A percentile compares a stretch with the other conserved stretches of the same genome.
Evolutionary conservation across 1,284 basidiomycete species (phyloP).

Genomic region (Cryptococcus wingfieldii): DNA sequence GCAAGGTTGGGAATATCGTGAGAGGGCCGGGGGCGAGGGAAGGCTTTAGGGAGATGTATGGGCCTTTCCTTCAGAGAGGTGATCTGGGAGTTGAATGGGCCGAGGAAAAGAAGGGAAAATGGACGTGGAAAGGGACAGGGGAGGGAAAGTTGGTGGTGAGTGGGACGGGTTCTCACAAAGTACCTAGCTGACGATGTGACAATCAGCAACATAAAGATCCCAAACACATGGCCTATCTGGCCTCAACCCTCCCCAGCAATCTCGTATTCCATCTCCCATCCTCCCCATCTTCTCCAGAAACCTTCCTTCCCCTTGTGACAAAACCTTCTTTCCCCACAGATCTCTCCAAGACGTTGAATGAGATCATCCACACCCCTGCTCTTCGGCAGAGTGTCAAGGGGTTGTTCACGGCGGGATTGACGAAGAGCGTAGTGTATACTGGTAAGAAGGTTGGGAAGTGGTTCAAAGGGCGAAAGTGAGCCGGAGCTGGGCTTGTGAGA

Average conservation of each 20-base stretch:
- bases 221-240: slow-evolving; percentile 63
- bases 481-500: background rate
- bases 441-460: slow-evolving; percentile 76
- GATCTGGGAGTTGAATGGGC: slow-evolving; percentile 51
- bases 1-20: slow-evolving; percentile 93
- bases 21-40: slow-evolving; percentile 61
- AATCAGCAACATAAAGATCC: slow-evolving; percentile 62
- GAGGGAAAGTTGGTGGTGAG: slow-evolving; percentile 19
- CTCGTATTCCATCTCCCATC: slow-evolving; percentile 41
- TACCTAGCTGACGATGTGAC: background rate
- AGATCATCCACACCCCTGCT: slow-evolving; percentile 76
- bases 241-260: slow-evolving; percentile 68
- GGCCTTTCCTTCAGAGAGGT: slow-evolving; percentile 59
- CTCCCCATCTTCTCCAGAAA: background rate
- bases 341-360: slow-evolving; percentile 62
- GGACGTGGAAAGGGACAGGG: slow-evolving; percentile 19
- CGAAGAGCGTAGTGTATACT: slow-evolving; percentile 73
- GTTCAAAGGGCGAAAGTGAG: slow-evolving; percentile 53
- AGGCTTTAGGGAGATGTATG: slow-evolving; percentile 85
- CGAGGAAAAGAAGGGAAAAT: slow-evolving; percentile 3
- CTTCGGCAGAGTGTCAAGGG: slow-evolving; percentile 82
- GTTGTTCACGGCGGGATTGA: slow-evolving; percentile 71
- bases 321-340: slow-evolving; percentile 59
- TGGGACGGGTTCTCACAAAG: background rate
- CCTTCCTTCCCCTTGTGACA: slow-evolving; percentile 53